Evolutionary conservation across 495 filamentous ascomycete genomes (phyloP).

Genomic region (Aspergillus conjunctus): DNA sequence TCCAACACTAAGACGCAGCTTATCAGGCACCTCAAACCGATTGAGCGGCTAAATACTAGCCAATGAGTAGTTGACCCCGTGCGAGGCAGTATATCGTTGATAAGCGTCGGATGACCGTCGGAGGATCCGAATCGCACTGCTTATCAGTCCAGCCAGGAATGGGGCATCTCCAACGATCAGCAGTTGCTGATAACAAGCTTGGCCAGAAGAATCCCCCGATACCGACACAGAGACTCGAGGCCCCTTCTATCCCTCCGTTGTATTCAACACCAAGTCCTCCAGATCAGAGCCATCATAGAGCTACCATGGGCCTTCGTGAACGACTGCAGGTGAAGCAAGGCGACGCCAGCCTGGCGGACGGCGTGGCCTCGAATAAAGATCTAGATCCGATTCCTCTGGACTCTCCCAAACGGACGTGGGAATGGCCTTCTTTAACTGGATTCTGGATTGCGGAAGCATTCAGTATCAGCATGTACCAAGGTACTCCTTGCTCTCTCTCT

Average conservation of each 20-base stretch:
- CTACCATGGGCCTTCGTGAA: slow-evolving; percentile 18
- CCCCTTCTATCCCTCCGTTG: no score
- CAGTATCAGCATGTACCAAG: slow-evolving; percentile 29
- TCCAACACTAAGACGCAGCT: neutral
- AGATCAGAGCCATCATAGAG: neutral
- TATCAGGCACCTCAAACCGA: neutral
- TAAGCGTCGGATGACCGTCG: slow-evolving; percentile 18
- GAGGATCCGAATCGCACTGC: neutral
- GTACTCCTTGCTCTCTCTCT: neutral
- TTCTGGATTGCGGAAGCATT: slow-evolving; percentile 36
- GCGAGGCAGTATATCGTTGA: neutral
- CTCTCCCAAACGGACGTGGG: slow-evolving; percentile 27
- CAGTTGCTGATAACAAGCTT: neutral
- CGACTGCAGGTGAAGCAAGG: slow-evolving; percentile 22
- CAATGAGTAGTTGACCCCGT: no score
- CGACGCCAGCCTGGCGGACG: slow-evolving; percentile 17
- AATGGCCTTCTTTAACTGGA: slow-evolving; percentile 31
- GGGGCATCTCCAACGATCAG: neutral
- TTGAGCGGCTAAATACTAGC: no score
- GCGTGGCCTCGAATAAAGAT: slow-evolving; percentile 24
- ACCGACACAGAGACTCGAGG: no score
- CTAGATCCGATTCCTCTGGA: slow-evolving; percentile 26
- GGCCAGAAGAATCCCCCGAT: no score
- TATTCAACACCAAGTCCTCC: neutral
- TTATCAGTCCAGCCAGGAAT: slow-evolving; percentile 14